These are phyloP conservation scores for Erucastrum elatum DNA, from an alignment of 345 rosid species.

Conservation along the genomic window DNA sequence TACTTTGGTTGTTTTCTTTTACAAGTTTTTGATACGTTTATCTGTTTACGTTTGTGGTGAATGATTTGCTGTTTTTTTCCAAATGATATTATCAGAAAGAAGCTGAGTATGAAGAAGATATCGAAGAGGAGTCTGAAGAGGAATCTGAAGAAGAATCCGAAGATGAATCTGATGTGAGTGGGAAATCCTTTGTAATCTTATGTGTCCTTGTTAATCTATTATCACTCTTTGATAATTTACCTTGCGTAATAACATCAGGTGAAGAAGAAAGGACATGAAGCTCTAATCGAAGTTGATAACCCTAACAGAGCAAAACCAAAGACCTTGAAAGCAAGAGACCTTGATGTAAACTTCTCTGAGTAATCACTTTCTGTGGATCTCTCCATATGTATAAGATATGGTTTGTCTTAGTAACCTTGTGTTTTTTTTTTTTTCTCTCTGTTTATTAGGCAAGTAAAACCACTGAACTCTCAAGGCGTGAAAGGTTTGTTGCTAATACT, in stretches of 20 bases:
- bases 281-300: conserved; percentile 80
- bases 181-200: neutral
- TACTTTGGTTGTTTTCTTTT: conserved; percentile 7
- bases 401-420: neutral
- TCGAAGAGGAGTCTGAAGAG: conserved; percentile 53
- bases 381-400: neutral
- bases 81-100: conserved; percentile 45
- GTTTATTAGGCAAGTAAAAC: conserved; percentile 59
- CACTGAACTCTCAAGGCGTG: conserved; percentile 95
- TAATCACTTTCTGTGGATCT: neutral
- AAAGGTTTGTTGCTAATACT: conserved; percentile 57
- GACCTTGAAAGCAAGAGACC: conserved; percentile 67
- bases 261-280: conserved; percentile 79
- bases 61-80: neutral
- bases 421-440: neutral
- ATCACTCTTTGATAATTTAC: neutral
- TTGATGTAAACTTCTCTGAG: conserved; percentile 58
- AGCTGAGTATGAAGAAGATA: conserved; percentile 50
- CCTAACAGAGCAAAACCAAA: conserved; percentile 76
- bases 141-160: conserved; percentile 64
- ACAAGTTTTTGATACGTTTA: neutral
- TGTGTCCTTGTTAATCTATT: neutral
- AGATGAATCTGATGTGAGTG: conserved; percentile 39
- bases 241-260: conserved; percentile 37
- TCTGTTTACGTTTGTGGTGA: neutral